Evolutionary conservation across 129 eudicot species (phyloP), one percentile per base, ranked within the genome.

Genomic region (Flaveria brownii): DNA sequence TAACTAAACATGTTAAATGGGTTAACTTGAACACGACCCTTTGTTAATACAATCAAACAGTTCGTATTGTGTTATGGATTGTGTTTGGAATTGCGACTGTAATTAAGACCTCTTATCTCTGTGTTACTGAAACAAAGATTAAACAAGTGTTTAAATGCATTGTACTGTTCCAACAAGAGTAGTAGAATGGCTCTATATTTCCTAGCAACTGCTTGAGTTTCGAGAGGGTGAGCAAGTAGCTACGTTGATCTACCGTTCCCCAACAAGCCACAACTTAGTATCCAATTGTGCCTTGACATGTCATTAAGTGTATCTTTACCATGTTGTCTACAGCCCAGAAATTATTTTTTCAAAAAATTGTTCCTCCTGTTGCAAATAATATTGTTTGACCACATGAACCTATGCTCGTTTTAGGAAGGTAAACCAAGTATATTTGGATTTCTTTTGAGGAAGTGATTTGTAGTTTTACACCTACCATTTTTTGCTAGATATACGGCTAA

Each of bases 181-280:
- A 69, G 73, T 69, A 69, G 73, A 46, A 22, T 69, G 14, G 39
- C 59, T 57, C 74, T 57, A 69, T 47, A 69, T 69, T 39, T 69
- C 59, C 16, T 47, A 47, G 74, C 7, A 45, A 69, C 74, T 57
- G 25, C 74, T 12, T 3, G 59, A 69, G 59, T 46, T 69, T 23
- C 23, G 41, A 6, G 74, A 69, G 15, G 73, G 73, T 1, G 74
- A 69, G 74, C 74, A 69, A 45, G 74, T 46, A 11, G 74, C 43
- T 46, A 69, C 57, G 47, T 22, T 23, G 47, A 69, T 69, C 74
- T 69, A 9, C 42, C 2, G 46, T 51, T 56, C 46, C 49, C 13
- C 46, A 41, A 46, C 23, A 69, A 67, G 42, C 8, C 72, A 67
- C n/a, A 10, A 1, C 72, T 67, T 18, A 67, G 17, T 42, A 67